Evolutionary conservation across 2,329 filamentous ascomycete genomes (phyloP).

Genomic region (Chaetomium strumarium): DNA sequence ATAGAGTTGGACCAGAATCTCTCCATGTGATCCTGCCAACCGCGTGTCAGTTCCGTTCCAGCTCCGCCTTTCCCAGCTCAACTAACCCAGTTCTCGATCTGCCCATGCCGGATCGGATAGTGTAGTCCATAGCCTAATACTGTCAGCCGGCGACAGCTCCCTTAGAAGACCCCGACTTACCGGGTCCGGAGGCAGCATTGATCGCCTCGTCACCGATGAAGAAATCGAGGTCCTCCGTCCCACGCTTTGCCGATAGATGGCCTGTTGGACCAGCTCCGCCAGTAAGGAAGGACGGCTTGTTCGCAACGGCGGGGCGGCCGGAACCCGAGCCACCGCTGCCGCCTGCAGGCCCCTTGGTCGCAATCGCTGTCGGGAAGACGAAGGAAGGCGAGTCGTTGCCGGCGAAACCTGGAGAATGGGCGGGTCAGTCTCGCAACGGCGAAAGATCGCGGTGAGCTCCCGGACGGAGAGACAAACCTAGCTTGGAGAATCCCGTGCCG

Average conservation of each 20-base stretch:
- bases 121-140: slow-evolving; percentile 80
- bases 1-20: slow-evolving; percentile 99
- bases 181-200: slow-evolving; percentile 70
- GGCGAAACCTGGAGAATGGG: slow-evolving; percentile 69
- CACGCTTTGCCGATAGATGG: slow-evolving; percentile 84
- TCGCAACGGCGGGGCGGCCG: slow-evolving; percentile 81
- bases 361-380: slow-evolving; percentile 97
- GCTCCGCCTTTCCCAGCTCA: background rate
- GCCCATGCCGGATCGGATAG: slow-evolving; percentile 95
- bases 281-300: slow-evolving; percentile 92
- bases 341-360: slow-evolving; percentile 75
- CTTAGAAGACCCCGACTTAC: background rate
- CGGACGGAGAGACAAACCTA: slow-evolving; percentile 57
- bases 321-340: slow-evolving; percentile 72
- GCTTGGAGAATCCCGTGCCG: slow-evolving; percentile 98
- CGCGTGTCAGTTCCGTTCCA: slow-evolving; percentile 26
- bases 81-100: slow-evolving; percentile 96
- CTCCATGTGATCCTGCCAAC: slow-evolving; percentile 86
- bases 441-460: background rate
- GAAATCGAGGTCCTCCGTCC: slow-evolving; percentile 96
- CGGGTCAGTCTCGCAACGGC: slow-evolving; percentile 22
- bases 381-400: slow-evolving; percentile 99
- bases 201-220: slow-evolving; percentile 98
- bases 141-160: slow-evolving; percentile 14
- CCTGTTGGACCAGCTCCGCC: slow-evolving; percentile 79